A percentile compares a stretch with the other conserved stretches of the same genome.
These are phyloP conservation scores for Leavenworthia alabamica DNA, from an alignment of 345 rosid species.

Conservation along the genomic window DNA sequence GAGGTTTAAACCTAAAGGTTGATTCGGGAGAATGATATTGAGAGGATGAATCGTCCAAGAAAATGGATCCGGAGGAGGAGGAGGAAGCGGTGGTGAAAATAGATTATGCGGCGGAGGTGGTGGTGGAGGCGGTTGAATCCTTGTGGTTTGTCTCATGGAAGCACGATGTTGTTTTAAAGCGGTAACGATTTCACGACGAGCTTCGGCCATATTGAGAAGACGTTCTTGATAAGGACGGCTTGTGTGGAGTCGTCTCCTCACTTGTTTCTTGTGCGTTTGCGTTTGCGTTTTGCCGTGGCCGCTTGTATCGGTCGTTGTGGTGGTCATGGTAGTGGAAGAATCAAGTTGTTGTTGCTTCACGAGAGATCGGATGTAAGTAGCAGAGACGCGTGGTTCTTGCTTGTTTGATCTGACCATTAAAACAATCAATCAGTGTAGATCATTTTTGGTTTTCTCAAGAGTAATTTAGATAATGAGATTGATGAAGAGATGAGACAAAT, in stretches of 20 bases:
- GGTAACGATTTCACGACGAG: conserved; percentile 92
- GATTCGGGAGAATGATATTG: conserved; percentile 52
- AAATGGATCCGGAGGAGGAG: conserved; percentile 37
- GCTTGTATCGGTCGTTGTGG: conserved; percentile 10
- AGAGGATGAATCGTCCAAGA: conserved; percentile 34
- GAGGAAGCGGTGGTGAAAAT: conserved; percentile 26
- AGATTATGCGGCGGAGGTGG: conserved; percentile 28
- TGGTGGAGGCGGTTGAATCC: conserved; percentile 32
- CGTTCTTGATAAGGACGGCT: conserved; percentile 93
- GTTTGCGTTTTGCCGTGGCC: conserved; percentile 28
- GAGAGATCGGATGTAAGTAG: conserved; percentile 24
- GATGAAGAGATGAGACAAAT: conserved; percentile 17
- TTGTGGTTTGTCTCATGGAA: conserved; percentile 72
- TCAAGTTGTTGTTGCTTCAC: conserved; percentile 36
- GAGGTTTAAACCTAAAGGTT: conserved; percentile 72
- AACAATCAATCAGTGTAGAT: background rate
- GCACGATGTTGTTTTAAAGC: conserved; percentile 91
- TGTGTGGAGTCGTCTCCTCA: conserved; percentile 89
- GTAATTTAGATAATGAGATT: no score
- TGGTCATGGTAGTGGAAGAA: conserved; percentile 44
- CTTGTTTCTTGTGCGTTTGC: conserved; percentile 72
- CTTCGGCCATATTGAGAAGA: conserved; percentile 97
- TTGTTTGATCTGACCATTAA: conserved; percentile 16
- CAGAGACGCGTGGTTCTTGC: conserved; percentile 23
- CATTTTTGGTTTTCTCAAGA: conserved; percentile 1